Evolutionary conservation across 768 basidiomycete genomes (phyloP), one percentile per base, ranked within the genome.

Genomic region (Glaciozyma martinii): DNA sequence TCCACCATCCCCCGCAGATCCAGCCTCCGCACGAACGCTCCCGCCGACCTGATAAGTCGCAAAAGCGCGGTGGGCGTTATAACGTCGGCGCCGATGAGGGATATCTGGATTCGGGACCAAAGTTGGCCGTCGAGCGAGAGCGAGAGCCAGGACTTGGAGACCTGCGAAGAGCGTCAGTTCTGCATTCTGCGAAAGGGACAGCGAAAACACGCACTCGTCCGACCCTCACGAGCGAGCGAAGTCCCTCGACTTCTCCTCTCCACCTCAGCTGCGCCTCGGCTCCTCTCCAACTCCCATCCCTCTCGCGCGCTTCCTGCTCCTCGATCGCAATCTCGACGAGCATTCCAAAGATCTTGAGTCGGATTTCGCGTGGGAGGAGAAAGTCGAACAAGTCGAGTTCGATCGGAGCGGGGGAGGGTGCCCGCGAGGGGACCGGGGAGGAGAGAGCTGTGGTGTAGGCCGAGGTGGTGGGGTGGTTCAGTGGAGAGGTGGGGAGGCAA

Each of bases 91-190:
- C 70, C 66, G 19, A 88, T 87, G 1, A 84, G 76, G 25, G 75
- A 80, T 42, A 90, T 78, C 73, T 88, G 61, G 42, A 89, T 78
- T 62, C 81, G 74, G 52, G 77, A 72, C 91, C 91, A 93, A n/a
- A 93, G 80, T 72, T 90, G 88, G 19, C 90, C 90, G 74, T 94
- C 91, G 71, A 86, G 84, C 30, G 85, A 84, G 46, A 92, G 82
- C 3, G 78, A 74, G 59, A 82, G 84, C 90, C 90, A 94, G 15
- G 79, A 72, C 74, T 82, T 86, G 33, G 86, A 91, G 13, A 68
- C 63, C 63, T 65, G 16, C 90, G 19, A 60, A 66, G 68, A 57
- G 61, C 40, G 62, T 60, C 59, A 66, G 62, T 2, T 1, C 43
- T 37, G 46, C n/a, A 47, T 42, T 50, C 54, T 27, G 30, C 16